Evolutionary conservation across 1,284 basidiomycete species (phyloP).

Genomic region (Tylopilus orsonianus): DNA sequence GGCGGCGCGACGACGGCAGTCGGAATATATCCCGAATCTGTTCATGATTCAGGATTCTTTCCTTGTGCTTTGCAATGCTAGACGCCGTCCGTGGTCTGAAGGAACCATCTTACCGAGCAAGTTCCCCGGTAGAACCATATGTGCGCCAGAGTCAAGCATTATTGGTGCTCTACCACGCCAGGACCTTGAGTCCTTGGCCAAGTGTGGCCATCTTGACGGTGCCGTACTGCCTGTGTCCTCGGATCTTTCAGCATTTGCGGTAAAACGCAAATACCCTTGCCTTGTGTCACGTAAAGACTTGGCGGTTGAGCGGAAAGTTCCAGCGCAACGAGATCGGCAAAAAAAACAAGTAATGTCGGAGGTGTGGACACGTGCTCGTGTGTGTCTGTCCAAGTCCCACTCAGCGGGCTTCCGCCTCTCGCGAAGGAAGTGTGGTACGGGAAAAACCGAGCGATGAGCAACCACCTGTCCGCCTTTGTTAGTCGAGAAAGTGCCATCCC

Average conservation of each 20-base stretch:
- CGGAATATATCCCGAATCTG: not conserved
- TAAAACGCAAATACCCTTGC: not conserved
- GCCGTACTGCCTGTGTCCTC: not conserved
- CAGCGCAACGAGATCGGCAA: not conserved
- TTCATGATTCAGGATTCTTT: conserved; percentile 5
- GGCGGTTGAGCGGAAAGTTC: conserved; percentile 2
- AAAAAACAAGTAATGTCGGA: not conserved
- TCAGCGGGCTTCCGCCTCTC: not conserved
- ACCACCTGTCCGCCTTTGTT: not conserved
- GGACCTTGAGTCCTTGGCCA: too few species aligned
- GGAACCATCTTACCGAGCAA: not conserved
- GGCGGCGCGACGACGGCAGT: conserved; percentile 4
- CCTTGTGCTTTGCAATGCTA: not conserved
- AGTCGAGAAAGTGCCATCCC: not conserved
- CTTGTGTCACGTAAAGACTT: not conserved
- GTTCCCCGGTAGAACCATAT: not conserved
- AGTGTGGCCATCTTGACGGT: not conserved
- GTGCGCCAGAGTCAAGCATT: not conserved
- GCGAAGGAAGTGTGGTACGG: not conserved
- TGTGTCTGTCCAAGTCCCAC: not conserved
- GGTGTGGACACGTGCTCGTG: not conserved
- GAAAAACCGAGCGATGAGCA: not conserved
- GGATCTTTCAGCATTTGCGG: conserved; percentile 4
- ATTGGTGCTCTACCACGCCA: not conserved
- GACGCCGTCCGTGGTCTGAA: not conserved